Conservation (phyloP, 371 early-diverging fungal species). For the Mucor circinelloides region DNA sequence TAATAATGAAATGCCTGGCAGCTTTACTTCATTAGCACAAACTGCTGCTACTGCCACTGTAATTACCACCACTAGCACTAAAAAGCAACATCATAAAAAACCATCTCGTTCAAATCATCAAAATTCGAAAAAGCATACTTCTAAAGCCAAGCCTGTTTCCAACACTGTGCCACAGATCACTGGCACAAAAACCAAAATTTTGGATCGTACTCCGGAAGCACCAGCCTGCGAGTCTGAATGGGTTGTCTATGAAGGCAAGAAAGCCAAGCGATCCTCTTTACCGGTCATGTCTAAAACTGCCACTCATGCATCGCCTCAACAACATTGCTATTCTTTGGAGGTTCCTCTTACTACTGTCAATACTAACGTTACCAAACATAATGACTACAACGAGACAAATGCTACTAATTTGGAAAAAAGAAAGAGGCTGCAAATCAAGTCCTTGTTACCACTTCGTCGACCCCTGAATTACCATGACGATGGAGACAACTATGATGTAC, state of each 20-base stretch:
- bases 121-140: background rate
- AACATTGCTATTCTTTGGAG: background rate
- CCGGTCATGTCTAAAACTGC: background rate
- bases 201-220: background rate
- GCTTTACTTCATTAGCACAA: background rate
- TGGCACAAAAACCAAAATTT: background rate
- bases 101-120: background rate
- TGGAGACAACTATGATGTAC: conserved; percentile 2
- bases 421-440: background rate
- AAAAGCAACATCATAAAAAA: background rate
- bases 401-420: background rate
- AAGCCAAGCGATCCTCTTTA: background rate
- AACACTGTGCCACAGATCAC: background rate
- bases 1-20: background rate
- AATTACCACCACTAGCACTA: background rate
- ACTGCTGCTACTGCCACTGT: background rate
- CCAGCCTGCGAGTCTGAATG: background rate
- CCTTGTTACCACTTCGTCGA: background rate
- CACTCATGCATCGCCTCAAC: background rate
- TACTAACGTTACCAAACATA: background rate
- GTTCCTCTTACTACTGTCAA: background rate
- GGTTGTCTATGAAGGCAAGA: background rate
- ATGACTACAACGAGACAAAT: background rate
- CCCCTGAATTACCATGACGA: background rate
- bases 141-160: background rate